Evolutionary conservation across 2,329 filamentous ascomycete species (phyloP).

Genomic region (Phialophora verrucosa): DNA sequence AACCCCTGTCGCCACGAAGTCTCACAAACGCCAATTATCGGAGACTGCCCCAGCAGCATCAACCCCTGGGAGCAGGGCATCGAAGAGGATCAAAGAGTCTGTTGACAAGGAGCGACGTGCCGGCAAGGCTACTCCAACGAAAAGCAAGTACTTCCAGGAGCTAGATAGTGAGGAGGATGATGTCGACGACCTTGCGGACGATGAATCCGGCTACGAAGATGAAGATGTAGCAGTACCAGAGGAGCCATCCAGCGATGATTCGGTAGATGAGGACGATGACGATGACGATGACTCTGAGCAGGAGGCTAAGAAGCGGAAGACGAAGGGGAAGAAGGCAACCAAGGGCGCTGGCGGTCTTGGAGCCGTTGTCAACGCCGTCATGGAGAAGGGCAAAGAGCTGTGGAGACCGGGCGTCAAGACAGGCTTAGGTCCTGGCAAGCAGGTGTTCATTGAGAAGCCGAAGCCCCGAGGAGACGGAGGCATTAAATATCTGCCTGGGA

Average conservation of each 20-base stretch:
- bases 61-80: conserved; percentile 34
- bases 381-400: conserved; percentile 54
- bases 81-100: conserved; percentile 37
- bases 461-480: conserved; percentile 65
- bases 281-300: conserved; percentile 42
- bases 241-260: conserved; percentile 29
- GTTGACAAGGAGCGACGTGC: conserved; percentile 14
- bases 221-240: conserved; percentile 38
- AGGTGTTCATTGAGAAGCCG: conserved; percentile 67
- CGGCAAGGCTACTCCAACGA: conserved; percentile 49
- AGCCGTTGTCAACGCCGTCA: conserved; percentile 37
- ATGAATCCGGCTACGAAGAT: conserved; percentile 39
- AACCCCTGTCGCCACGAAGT: conserved; percentile 20
- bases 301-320: conserved; percentile 34
- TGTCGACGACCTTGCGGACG: conserved; percentile 26
- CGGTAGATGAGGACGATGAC: conserved; percentile 37
- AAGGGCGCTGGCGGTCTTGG: conserved; percentile 37
- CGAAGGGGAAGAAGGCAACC: conserved; percentile 27
- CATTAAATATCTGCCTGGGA: conserved; percentile 62
- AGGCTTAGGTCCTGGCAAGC: conserved; percentile 63
- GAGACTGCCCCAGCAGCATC: conserved; percentile 20
- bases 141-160: conserved; percentile 58
- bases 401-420: conserved; percentile 63
- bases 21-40: conserved; percentile 35
- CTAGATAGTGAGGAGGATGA: conserved; percentile 45